Conservation (phyloP, 2,329 filamentous ascomycete species). For the Fusarium fujikuroi region DNA sequence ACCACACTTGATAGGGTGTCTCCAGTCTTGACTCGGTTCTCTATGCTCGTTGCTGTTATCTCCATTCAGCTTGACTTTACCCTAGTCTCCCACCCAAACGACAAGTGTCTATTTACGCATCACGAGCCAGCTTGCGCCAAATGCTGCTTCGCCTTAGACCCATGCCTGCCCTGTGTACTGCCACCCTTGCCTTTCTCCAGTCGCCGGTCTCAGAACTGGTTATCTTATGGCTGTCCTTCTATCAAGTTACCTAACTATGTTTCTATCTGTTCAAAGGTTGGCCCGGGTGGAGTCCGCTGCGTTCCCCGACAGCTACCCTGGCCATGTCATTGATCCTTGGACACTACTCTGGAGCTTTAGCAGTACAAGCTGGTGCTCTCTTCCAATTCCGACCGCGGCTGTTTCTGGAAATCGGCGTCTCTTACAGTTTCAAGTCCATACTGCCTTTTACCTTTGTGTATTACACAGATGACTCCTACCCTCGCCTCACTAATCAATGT, state of each 20-base stretch:
- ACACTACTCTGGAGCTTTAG: constrained; percentile 43
- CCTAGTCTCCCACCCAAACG: constrained; percentile 21
- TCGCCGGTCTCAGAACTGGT: constrained; percentile 16
- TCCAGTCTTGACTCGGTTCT: constrained; percentile 27
- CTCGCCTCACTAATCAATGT: constrained; percentile 46
- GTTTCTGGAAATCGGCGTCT: constrained; percentile 9
- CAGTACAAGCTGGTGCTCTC: constrained; percentile 33
- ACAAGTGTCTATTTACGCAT: constrained; percentile 36
- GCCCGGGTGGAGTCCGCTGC: constrained; percentile 14
- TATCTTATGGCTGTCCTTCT: constrained; percentile 19
- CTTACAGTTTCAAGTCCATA: constrained; percentile 38
- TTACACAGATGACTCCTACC: constrained; percentile 36
- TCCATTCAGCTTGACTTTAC: constrained; percentile 11
- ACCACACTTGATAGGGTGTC: constrained; percentile 14
- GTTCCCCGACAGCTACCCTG: constrained; percentile 31
- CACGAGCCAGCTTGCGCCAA: constrained; percentile 39
- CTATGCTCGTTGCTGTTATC: constrained; percentile 16
- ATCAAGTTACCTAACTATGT: constrained; percentile 19
- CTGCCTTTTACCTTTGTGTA: constrained; percentile 30
- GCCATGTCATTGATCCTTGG: constrained; percentile 29
- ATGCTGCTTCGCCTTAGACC: constrained; percentile 39
- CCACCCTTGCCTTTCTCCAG: constrained; percentile 25
- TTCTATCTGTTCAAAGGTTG: constrained; percentile 28
- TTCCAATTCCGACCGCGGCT: constrained; percentile 15
- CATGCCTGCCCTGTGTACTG: constrained; percentile 6